These are phyloP conservation scores for Crassisporium funariophilum DNA, from an alignment of 768 basidiomycete genomes.

Conservation along the genomic window DNA sequence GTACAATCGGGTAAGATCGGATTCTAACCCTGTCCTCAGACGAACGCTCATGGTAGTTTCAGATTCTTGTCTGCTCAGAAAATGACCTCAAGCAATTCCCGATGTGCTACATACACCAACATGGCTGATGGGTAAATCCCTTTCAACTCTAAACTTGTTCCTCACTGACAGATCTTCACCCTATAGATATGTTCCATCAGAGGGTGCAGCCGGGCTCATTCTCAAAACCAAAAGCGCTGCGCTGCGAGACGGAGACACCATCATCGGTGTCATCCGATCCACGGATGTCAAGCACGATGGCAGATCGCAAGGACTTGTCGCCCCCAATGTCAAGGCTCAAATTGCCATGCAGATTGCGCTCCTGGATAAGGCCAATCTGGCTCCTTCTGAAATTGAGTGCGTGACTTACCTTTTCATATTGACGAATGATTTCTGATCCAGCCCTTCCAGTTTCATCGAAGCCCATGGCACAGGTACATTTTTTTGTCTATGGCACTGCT, in stretches of 20 bases:
- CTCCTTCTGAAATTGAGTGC: slow-evolving; percentile 36
- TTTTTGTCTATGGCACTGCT: neutral
- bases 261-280: slow-evolving; percentile 32
- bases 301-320: slow-evolving; percentile 36
- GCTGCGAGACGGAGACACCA: slow-evolving; percentile 34
- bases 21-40: neutral
- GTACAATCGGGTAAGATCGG: slow-evolving; percentile 24
- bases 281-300: slow-evolving; percentile 37
- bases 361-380: slow-evolving; percentile 28
- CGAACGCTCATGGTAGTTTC: neutral
- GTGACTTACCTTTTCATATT: slow-evolving; percentile 6
- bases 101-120: slow-evolving; percentile 36
- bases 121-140: slow-evolving; percentile 34
- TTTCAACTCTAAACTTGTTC: too few species aligned
- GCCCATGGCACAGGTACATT: slow-evolving; percentile 36
- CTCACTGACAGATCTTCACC: too few species aligned
- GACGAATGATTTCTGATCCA: neutral
- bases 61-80: slow-evolving; percentile 35
- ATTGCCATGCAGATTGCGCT: slow-evolving; percentile 32
- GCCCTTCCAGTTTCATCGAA: slow-evolving; percentile 32
- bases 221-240: slow-evolving; percentile 37
- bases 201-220: slow-evolving; percentile 36
- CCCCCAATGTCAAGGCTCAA: slow-evolving; percentile 34
- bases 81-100: slow-evolving; percentile 34
- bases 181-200: slow-evolving; percentile 36